phyloP scores from a whole-genome alignment of 2,329 filamentous ascomycete species.

The Polytolypa hystricis region DNA sequence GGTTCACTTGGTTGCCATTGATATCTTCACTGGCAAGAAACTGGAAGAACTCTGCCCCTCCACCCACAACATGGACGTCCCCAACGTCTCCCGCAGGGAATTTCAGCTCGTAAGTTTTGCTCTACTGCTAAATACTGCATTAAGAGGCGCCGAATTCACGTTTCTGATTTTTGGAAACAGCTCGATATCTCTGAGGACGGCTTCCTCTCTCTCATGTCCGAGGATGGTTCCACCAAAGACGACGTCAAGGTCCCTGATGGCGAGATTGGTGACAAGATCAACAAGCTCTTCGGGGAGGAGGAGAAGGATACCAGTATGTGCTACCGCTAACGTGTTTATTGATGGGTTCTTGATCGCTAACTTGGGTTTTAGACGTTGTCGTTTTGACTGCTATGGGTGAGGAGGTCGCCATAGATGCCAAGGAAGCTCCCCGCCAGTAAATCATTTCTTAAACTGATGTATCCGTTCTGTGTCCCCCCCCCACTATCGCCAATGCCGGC shows the following conservation, averaged over 20 bases:
- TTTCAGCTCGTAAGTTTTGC: slow-evolving; percentile 73
- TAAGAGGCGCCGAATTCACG: neutral
- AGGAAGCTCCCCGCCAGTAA: slow-evolving; percentile 59
- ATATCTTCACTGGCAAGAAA: slow-evolving; percentile 99
- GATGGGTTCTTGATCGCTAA: neutral
- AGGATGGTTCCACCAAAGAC: slow-evolving; percentile 79
- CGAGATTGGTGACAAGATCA: slow-evolving; percentile 80
- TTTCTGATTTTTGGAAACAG: slow-evolving; percentile 35
- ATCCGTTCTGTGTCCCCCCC: too few relatives aligned
- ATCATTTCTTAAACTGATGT: slow-evolving; percentile 1
- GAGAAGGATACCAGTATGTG: slow-evolving; percentile 87
- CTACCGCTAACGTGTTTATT: neutral
- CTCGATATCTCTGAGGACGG: slow-evolving; percentile 88
- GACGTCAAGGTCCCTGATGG: slow-evolving; percentile 89
- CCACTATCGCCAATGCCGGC: too few relatives aligned
- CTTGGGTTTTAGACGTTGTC: slow-evolving; percentile 58
- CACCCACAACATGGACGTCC: slow-evolving; percentile 80
- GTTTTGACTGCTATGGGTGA: slow-evolving; percentile 95
- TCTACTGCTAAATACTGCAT: neutral
- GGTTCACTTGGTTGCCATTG: slow-evolving; percentile 94
- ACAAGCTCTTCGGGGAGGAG: slow-evolving; percentile 65
- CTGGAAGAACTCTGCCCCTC: slow-evolving; percentile 97
- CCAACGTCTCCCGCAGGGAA: slow-evolving; percentile 81
- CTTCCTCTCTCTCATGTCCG: slow-evolving; percentile 87
- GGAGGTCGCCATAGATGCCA: slow-evolving; percentile 82